A percentile compares a stretch with the other conserved stretches of the same genome.
These are phyloP conservation scores for Grigorovia transvaalensis DNA, from an alignment of 805 yeast genomes.

Conservation along the genomic window DNA sequence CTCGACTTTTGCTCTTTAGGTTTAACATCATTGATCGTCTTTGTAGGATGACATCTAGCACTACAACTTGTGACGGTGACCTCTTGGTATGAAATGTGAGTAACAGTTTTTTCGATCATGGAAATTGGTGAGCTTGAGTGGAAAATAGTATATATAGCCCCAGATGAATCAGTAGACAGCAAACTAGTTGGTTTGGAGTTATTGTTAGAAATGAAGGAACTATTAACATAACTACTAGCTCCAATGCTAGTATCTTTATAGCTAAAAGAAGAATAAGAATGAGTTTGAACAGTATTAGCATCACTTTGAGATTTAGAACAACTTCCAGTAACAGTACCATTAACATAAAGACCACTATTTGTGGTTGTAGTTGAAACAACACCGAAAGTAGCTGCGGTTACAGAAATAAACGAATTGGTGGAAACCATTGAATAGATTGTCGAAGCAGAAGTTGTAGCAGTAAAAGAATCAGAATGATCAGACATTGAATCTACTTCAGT, in stretches of 20 bases:
- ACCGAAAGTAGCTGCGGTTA: too few species aligned
- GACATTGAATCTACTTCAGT: neutral
- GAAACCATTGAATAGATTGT: too few species aligned
- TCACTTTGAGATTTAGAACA: too few species aligned
- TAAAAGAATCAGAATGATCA: neutral
- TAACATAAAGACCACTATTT: too few species aligned
- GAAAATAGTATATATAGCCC: neutral
- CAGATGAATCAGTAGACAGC: neutral
- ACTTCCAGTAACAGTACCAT: too few species aligned
- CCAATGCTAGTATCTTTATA: neutral
- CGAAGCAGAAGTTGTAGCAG: neutral
- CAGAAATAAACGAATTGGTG: too few species aligned
- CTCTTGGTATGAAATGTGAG: neutral
- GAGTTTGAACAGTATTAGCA: too few species aligned
- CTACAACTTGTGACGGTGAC: neutral
- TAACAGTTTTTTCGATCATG: neutral
- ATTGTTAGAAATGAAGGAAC: neutral
- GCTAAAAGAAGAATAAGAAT: too few species aligned
- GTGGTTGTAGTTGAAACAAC: too few species aligned
- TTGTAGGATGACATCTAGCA: neutral
- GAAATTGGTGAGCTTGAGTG: neutral
- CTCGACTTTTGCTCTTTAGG: neutral
- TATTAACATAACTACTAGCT: neutral
- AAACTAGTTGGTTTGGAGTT: neutral
- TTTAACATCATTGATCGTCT: neutral